Conservation (phyloP, 495 filamentous ascomycete genomes). For the Xylaria bambusicola region DNA sequence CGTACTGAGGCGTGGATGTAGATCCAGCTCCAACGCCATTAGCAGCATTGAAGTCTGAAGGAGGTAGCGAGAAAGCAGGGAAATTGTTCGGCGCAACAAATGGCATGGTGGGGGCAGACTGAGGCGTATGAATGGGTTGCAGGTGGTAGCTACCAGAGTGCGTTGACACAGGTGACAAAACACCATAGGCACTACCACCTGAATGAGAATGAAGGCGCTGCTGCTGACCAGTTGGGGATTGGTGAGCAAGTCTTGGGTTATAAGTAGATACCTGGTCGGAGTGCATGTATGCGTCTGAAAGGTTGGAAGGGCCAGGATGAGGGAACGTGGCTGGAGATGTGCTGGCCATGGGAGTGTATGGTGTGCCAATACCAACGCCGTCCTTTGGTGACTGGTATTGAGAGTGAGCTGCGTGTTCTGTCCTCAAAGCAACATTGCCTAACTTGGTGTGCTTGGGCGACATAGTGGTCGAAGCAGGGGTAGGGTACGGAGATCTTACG, state of each 20-base stretch:
- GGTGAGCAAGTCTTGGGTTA: slow-evolving; percentile 40
- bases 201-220: slow-evolving; percentile 50
- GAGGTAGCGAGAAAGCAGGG: slow-evolving; percentile 58
- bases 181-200: slow-evolving; percentile 47
- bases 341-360: slow-evolving; percentile 52
- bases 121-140: slow-evolving; percentile 45
- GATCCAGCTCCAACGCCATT: slow-evolving; percentile 30
- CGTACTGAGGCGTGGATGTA: slow-evolving; percentile 38
- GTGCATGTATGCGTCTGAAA: slow-evolving; percentile 46
- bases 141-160: slow-evolving; percentile 49
- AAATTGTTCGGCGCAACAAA: slow-evolving; percentile 56
- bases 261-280: slow-evolving; percentile 44
- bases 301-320: slow-evolving; percentile 39
- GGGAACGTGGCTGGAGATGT: slow-evolving; percentile 48
- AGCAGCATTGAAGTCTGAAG: slow-evolving; percentile 51
- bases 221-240: slow-evolving; percentile 40
- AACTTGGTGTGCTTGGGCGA: slow-evolving; percentile 41
- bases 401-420: slow-evolving; percentile 47
- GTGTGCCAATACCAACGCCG: slow-evolving; percentile 44
- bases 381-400: slow-evolving; percentile 58
- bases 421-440: slow-evolving; percentile 21
- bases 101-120: slow-evolving; percentile 40
- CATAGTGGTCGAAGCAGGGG: slow-evolving; percentile 41
- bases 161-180: slow-evolving; percentile 51
- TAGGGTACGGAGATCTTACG: slow-evolving; percentile 44